Base-by-base conservation (phyloP, 441 rosid species). In the Erodium texanum region DNA sequence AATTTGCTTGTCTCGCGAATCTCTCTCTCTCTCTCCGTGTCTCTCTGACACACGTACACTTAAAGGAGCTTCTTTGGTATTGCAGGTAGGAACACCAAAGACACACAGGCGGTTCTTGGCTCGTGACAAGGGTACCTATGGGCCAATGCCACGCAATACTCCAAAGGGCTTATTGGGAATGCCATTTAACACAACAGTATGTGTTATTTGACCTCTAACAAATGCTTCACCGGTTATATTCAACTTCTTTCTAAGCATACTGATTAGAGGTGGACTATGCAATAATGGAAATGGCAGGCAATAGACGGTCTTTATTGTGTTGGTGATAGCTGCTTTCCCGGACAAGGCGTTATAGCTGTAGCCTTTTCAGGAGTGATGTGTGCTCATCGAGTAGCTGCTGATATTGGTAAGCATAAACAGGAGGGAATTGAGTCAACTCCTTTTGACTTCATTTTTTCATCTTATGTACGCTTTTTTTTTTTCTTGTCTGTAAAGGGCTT, bases 281-380 rank as follows among this genome's bases (percentile, higher is more conserved):
- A 69, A 64, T 45, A 66, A 67, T 41, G 67, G 72, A 71, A 75
- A 36, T 79, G 71, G 76, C 89, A 94, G 96, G 85, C 86, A 32
- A 73, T 94, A 77, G 78, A 81, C 50, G 84, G 95, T 65, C 84
- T 94, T 68, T 94, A 93, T 75, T 89, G 97, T 73, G 98, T 93
- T 64, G 97, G 98, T 52, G 97, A 93, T 74, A 90, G 97, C 83
- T 93, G 96, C 82, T 93, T 93, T 82, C 98, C 97, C 20, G 97
- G 98, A 71, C 96, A 93, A 73, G 98, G 97, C 70, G 96, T 93
- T 50, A 89, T 93, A 79, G 95, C 98, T 52, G 97, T 90, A 66
- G 96, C 96, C 73, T 94, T 94, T 76, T 89, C 97, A 3, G 99
- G 97, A 70, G 87, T 91, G 23, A 87, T 91, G 99, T 89, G 99